Base-by-base conservation (phyloP, 208 protist species). In the Crithidia fasciculata region DNA sequence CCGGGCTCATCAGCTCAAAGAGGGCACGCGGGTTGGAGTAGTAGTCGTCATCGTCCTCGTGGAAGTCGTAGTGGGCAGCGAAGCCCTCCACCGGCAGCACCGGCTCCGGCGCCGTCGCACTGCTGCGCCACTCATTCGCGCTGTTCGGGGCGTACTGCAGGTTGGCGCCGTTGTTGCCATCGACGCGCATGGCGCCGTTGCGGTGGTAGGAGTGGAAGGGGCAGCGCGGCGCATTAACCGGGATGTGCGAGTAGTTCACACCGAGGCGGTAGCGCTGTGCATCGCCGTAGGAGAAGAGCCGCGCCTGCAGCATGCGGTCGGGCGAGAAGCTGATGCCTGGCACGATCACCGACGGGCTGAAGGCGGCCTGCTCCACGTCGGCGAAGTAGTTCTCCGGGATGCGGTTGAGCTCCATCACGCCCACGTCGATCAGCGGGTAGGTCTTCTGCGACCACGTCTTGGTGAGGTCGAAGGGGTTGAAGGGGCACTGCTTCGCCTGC, bases 341-440 rank as follows among this genome's bases (percentile, higher is more conserved):
- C 19, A 96, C 89, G 12, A 94, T 56, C 47, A 88, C 53, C 8
- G 63, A 37, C 45, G 91, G 87, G 8, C 60, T 82, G 75, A 95
- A 96, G n/a, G 90, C 92, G 66, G 82, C 55, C 65, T 90, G 88
- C 73, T 97, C 93, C 43, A 84, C 74, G 64, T 97, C 90, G 40
- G 77, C 78, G 74, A 97, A 97, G 80, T 88, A 95, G 78, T 97
- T 96, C 28, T 89, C 84, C 43, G 87, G 75, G 74, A 97, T 97
- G 49, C 86, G 64, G 76, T 96, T 92, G 12, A 97, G 74, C 7
- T 88, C 86, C 72, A 97, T 78, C 28, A 74, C 41, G 63, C 93
- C 93, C 16, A 96, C 47, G 54, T 69, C 65, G 37, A 83, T 79
- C 6, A 96, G 44, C 44, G 92, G 92, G 69, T 78, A 88, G 18